phyloP scores from a whole-genome alignment of 306 rosid species.

The Styphnolobium japonicum region DNA sequence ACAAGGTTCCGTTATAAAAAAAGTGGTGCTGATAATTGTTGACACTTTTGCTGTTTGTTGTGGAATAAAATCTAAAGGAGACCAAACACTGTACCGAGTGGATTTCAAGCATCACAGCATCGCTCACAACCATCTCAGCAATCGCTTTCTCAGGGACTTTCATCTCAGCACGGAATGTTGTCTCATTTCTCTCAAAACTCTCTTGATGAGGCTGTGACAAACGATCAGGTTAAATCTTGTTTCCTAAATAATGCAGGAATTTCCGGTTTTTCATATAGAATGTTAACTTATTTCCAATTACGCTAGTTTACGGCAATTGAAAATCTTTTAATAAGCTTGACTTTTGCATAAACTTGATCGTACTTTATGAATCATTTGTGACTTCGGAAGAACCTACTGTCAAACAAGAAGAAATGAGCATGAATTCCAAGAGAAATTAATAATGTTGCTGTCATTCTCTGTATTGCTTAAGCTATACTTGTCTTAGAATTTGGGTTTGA shows the following conservation, averaged over 20 bases:
- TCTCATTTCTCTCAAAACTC: constrained; percentile 90
- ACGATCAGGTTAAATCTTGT: constrained; percentile 66
- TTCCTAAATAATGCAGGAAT: not conserved
- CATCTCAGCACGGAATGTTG: constrained; percentile 75
- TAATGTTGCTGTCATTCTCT: not conserved
- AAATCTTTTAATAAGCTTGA: not conserved
- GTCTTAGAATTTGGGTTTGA: too few relatives aligned
- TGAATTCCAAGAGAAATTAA: not conserved
- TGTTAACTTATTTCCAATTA: not conserved
- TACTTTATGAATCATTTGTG: not conserved
- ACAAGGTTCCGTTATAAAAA: not conserved
- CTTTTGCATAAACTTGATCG: not conserved
- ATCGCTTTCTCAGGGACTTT: constrained; percentile 81
- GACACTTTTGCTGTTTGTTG: not conserved
- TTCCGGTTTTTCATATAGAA: not conserved
- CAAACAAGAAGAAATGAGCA: not conserved
- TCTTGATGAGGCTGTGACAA: constrained; percentile 58
- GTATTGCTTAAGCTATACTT: not conserved
- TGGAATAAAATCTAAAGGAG: constrained; percentile 43
- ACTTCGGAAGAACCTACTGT: not conserved
- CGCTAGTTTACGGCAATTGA: not conserved
- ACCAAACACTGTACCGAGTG: constrained; percentile 44
- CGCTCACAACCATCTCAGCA: constrained; percentile 88
- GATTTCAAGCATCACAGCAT: constrained; percentile 73
- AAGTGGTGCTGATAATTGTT: not conserved